phyloP scores from a whole-genome alignment of 2,329 filamentous ascomycete genomes.

The Cladosporium velox region DNA sequence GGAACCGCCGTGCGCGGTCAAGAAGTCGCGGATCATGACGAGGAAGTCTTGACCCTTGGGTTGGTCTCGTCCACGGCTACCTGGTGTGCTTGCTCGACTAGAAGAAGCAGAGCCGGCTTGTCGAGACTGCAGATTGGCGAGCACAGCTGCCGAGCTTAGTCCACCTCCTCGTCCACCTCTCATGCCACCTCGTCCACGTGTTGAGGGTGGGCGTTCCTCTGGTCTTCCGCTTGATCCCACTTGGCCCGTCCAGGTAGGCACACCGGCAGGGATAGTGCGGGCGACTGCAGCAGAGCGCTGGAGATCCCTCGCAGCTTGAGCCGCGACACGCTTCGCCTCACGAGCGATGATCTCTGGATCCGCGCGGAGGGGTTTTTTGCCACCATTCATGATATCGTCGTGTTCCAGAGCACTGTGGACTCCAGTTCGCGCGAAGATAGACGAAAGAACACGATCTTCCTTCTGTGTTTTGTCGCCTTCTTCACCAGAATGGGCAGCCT shows the following conservation, averaged over 20 bases:
- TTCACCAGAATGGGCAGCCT: conserved; percentile 25
- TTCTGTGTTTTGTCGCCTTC: conserved; percentile 35
- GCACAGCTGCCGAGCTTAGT: conserved; percentile 45
- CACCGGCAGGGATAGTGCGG: conserved; percentile 72
- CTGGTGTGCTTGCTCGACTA: conserved; percentile 26
- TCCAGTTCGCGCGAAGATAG: conserved; percentile 81
- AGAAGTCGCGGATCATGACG: conserved; percentile 70
- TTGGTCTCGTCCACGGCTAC: conserved; percentile 25
- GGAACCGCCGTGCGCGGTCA: conserved; percentile 73
- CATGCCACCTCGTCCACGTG: conserved; percentile 43
- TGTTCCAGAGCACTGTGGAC: conserved; percentile 93
- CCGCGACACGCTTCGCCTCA: conserved; percentile 78
- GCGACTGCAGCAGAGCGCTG: conserved; percentile 73
- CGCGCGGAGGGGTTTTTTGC: conserved; percentile 64
- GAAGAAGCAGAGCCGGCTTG: conserved; percentile 40
- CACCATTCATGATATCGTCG: conserved; percentile 82
- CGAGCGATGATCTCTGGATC: conserved; percentile 77
- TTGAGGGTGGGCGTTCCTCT: conserved; percentile 52
- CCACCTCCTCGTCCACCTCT: conserved; percentile 39
- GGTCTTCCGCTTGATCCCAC: conserved; percentile 76
- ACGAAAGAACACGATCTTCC: conserved; percentile 80
- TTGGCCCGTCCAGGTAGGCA: conserved; percentile 90
- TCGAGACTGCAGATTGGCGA: conserved; percentile 46
- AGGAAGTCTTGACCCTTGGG: conserved; percentile 48
- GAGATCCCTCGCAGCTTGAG: conserved; percentile 74